Evolutionary conservation across 441 rosid species (phyloP).

Genomic region (Capsella rubella): DNA sequence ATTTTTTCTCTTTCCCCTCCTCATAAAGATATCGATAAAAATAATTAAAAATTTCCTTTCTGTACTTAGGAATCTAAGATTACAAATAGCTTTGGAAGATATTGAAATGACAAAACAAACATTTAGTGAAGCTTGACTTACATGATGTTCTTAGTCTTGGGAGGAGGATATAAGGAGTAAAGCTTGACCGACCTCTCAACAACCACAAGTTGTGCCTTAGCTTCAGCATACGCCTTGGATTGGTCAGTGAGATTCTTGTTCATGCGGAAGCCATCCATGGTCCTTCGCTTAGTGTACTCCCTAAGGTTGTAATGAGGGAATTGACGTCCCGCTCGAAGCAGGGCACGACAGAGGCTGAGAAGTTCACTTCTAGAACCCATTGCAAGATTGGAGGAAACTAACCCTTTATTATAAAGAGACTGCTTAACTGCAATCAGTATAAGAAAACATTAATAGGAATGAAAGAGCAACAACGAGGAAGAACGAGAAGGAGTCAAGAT

Average conservation of each 20-base stretch:
- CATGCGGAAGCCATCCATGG: slow-evolving; percentile 66
- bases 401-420: slow-evolving; percentile 4
- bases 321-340: slow-evolving; percentile 76
- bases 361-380: slow-evolving; percentile 53
- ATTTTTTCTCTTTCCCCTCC: too few species aligned
- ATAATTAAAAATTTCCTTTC: too few species aligned
- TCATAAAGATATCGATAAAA: too few species aligned
- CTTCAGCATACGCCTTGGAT: slow-evolving; percentile 57
- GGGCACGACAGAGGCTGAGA: slow-evolving; percentile 62
- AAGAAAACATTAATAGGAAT: background rate
- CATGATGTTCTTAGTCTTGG: slow-evolving; percentile 79
- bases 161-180: slow-evolving; percentile 78
- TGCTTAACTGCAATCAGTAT: slow-evolving; percentile 30
- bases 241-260: slow-evolving; percentile 58
- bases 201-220: slow-evolving; percentile 65
- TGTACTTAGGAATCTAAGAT: too few species aligned
- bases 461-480: background rate
- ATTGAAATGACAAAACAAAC: slow-evolving; percentile 33
- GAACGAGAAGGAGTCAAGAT: too few species aligned
- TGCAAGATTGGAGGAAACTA: background rate
- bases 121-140: slow-evolving; percentile 52
- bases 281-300: slow-evolving; percentile 77
- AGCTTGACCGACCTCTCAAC: slow-evolving; percentile 66
- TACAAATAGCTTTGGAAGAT: slow-evolving; percentile 14
- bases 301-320: slow-evolving; percentile 82